phyloP scores from a whole-genome alignment of 2,329 filamentous ascomycete species.

The Paraphoma sp. region DNA sequence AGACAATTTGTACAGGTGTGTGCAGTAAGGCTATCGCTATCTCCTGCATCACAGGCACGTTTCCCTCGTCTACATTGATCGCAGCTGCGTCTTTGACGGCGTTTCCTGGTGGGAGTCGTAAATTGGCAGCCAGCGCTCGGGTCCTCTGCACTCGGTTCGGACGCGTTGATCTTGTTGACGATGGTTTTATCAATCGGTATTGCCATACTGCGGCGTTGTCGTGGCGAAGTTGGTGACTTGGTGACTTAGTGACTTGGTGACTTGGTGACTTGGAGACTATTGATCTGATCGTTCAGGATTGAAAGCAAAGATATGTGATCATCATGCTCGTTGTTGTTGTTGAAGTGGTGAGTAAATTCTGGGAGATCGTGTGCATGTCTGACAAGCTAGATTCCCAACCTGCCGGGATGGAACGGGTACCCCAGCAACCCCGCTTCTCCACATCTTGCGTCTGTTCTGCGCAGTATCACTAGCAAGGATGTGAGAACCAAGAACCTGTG shows the following conservation, averaged over 20 bases:
- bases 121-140: neutral
- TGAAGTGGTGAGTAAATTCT: too few species aligned
- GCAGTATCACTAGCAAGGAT: constrained; percentile 10
- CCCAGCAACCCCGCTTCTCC: constrained; percentile 12
- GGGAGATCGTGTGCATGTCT: too few species aligned
- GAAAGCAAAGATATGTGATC: too few species aligned
- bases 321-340: too few species aligned
- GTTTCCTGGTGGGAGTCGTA: neutral
- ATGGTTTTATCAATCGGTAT: neutral
- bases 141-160: neutral
- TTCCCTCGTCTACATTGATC: constrained; percentile 55
- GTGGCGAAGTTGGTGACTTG: too few species aligned
- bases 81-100: constrained; percentile 44
- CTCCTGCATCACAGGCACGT: constrained; percentile 51
- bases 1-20: constrained; percentile 50
- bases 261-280: too few species aligned
- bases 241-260: too few species aligned
- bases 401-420: neutral
- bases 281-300: too few species aligned
- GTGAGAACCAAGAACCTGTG: neutral
- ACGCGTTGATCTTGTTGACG: neutral
- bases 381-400: neutral
- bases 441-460: constrained; percentile 7
- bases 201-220: too few species aligned
- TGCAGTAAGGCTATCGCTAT: constrained; percentile 29